A percentile compares a stretch with the other conserved stretches of the same genome.
Conservation (phyloP, 768 basidiomycete species). For the Saitozyma sp. region DNA sequence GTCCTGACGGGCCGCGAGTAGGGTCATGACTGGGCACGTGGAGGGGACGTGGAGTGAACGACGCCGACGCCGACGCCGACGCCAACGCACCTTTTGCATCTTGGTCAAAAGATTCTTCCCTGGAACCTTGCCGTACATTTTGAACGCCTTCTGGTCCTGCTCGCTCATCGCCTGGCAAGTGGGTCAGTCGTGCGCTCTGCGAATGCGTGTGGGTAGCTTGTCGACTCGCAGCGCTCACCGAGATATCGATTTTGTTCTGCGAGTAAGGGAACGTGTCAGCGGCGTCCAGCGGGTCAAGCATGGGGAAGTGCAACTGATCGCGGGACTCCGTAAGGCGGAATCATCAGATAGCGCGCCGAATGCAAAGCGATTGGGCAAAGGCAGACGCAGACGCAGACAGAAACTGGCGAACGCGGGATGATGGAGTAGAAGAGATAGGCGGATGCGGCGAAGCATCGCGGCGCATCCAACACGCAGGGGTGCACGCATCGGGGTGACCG, state of each 20-base stretch:
- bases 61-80: not conserved
- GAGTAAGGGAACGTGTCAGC: too few relatives aligned
- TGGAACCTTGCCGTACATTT: conserved; percentile 91
- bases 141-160: conserved; percentile 91
- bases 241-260: conserved; percentile 92
- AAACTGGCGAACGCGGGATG: not conserved
- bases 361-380: not conserved
- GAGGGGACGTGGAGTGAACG: not conserved
- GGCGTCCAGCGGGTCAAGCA: too few relatives aligned
- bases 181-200: conserved; percentile 10
- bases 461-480: too few relatives aligned
- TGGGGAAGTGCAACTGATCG: too few relatives aligned
- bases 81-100: conserved; percentile 82
- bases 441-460: too few relatives aligned
- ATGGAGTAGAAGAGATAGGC: not conserved
- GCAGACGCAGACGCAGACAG: not conserved
- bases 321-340: too few relatives aligned
- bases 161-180: conserved; percentile 64
- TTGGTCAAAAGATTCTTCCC: conserved; percentile 91
- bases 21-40: not conserved
- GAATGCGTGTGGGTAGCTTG: conserved; percentile 10
- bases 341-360: not conserved
- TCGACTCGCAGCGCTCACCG: conserved; percentile 76
- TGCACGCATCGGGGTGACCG: too few relatives aligned
- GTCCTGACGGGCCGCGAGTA: not conserved